Base-by-base conservation (phyloP, 495 filamentous ascomycete species). In the Talaromyces ruber region DNA sequence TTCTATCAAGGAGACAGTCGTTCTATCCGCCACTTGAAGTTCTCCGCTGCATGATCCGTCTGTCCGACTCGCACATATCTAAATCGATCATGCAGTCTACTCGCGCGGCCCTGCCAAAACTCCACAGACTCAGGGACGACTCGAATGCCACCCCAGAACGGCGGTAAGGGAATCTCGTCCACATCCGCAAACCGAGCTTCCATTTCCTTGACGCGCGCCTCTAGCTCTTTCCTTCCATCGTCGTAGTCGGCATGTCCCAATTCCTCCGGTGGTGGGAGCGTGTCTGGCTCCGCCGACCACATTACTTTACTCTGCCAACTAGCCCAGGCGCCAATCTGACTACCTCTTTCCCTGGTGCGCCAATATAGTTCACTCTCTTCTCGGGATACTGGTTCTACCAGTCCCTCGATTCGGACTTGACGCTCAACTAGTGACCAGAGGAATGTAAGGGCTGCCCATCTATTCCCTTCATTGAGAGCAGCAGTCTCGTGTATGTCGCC, bases 21-120 rank as follows among this genome's bases (percentile, higher is more conserved):
- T 63, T 79, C 69, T 59, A 74, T 66, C 39, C 73, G 63, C 71
- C 76, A 80, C 62, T 67, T 65, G 52, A 65, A 90, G 64, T 86
- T 67, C 67, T 84, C 79, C 64, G 86, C 79, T 64, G 85, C 74
- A 63, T 73, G 80, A 78, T 84, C 90, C 66, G 74, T 77, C 14
- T 67, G 70, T 52, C 70, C 71, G 29, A 69, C 71, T 66, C 81
- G 85, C 24, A 82, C 81, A 78, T 98, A 98, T 63, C 86, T 77
- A 73, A 98, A 97, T 25, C 94, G 89, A 85, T 97, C 92, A 81
- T 96, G 92, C 70, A 97, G 73, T 37, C 94, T 82, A 78, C 87
- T 96, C 61, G 86, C 80, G 60, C 95, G 81, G 43, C 94, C 94
- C 77, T 96, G 90, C 93, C 92, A 97, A 73, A 97, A 97, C 79